phyloP scores from a whole-genome alignment of 108 stramenopile genomes.

The Poteriospumella lacustris region DNA sequence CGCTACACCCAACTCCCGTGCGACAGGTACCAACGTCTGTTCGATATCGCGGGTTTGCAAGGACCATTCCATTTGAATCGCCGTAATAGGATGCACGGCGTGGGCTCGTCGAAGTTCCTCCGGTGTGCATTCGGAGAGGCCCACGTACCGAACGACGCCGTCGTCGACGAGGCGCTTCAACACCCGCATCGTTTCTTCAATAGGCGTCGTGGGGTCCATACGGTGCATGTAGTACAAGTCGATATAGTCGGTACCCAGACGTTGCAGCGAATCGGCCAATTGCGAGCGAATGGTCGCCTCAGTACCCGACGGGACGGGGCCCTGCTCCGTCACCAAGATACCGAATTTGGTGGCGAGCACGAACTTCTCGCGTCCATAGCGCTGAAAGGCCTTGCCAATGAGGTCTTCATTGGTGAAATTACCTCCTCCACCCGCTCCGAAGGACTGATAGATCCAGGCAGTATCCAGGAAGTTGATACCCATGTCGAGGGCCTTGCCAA shows the following conservation, averaged over 20 bases:
- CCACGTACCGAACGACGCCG: slow-evolving; percentile 42
- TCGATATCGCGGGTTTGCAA: slow-evolving; percentile 44
- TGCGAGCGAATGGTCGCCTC: slow-evolving; percentile 15
- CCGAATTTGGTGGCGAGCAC: slow-evolving; percentile 20
- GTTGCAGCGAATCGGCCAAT: slow-evolving; percentile 32
- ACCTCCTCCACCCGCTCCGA: neutral
- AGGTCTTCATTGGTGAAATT: slow-evolving; percentile 23
- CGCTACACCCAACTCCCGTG: slow-evolving; percentile 42
- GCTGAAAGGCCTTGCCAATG: slow-evolving; percentile 5
- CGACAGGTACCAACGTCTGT: slow-evolving; percentile 41
- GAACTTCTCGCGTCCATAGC: slow-evolving; percentile 19
- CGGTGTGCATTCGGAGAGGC: slow-evolving; percentile 39
- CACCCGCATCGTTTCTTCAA: slow-evolving; percentile 22
- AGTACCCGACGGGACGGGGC: neutral
- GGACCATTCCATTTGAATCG: slow-evolving; percentile 49
- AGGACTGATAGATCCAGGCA: slow-evolving; percentile 28
- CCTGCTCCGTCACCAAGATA: neutral
- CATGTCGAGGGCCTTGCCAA: slow-evolving; percentile 12
- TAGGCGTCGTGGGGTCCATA: slow-evolving; percentile 18
- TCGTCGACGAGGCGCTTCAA: slow-evolving; percentile 43
- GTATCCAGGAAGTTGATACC: slow-evolving; percentile 27
- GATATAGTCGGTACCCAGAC: slow-evolving; percentile 35
- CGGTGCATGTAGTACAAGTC: slow-evolving; percentile 52
- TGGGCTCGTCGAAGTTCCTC: slow-evolving; percentile 37
- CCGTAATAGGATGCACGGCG: slow-evolving; percentile 33